These are phyloP conservation scores for Prunus yedoensis DNA, from an alignment of 331 rosid species.

Conservation along the genomic window DNA sequence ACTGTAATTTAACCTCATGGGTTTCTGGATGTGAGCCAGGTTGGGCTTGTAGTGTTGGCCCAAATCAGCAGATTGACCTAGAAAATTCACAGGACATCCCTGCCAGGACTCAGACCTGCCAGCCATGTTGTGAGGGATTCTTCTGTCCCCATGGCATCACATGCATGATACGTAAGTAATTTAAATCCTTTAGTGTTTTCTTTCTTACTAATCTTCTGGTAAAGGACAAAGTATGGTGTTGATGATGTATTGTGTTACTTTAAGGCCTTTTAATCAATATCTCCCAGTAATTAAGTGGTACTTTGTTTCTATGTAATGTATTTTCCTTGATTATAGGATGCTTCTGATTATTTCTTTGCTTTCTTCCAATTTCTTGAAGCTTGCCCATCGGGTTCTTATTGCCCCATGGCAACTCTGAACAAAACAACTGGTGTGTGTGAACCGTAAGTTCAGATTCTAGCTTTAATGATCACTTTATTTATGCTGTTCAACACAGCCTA, in stretches of 20 bases:
- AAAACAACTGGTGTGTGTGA: constrained; percentile 79
- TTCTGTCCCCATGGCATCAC: constrained; percentile 95
- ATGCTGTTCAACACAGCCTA: constrained; percentile 13
- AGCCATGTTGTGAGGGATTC: constrained; percentile 91
- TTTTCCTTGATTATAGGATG: constrained; percentile 20
- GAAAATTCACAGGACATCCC: constrained; percentile 65
- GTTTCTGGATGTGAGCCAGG: constrained; percentile 96
- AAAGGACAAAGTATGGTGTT: no score
- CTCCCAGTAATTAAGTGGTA: not conserved
- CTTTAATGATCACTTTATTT: not conserved
- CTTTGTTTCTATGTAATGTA: constrained; percentile 5
- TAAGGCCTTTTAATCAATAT: not conserved
- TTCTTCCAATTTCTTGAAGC: constrained; percentile 54
- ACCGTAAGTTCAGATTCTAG: constrained; percentile 71
- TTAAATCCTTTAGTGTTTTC: constrained; percentile 9
- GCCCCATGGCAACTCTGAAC: constrained; percentile 79
- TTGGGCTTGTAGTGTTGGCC: constrained; percentile 79
- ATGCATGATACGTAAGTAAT: constrained; percentile 94
- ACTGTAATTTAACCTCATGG: constrained; percentile 95
- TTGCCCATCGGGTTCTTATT: constrained; percentile 92
- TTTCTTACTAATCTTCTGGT: not conserved
- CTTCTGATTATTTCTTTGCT: constrained; percentile 26
- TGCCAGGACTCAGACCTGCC: constrained; percentile 67
- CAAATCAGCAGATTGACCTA: constrained; percentile 54
- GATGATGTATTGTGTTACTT: not conserved